A percentile compares a stretch with the other conserved stretches of the same genome.
Conservation (phyloP, 306 rosid genomes). For the Mimosa bimucronata region DNA sequence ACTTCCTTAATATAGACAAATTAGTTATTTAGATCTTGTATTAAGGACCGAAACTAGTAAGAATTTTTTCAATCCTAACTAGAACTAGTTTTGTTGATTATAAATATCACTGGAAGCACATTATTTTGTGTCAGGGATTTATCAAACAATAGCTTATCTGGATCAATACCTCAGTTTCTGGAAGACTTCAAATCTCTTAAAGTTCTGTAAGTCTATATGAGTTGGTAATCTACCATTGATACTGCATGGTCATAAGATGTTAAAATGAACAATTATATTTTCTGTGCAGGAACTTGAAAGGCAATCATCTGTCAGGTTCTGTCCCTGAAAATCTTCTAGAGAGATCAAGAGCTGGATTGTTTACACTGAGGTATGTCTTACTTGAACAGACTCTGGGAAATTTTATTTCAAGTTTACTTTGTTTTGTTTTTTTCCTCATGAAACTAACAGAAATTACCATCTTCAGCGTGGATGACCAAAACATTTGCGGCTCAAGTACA, state of each 20-base stretch:
- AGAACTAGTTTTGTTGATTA: slow-evolving; percentile 5
- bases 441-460: slow-evolving; percentile 20
- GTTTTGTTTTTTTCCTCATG: slow-evolving; percentile 1
- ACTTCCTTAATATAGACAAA: no score
- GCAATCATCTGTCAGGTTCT: slow-evolving; percentile 60
- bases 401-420: slow-evolving; percentile 7
- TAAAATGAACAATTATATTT: slow-evolving; percentile 16
- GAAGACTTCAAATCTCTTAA: slow-evolving; percentile 55
- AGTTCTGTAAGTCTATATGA: slow-evolving; percentile 54
- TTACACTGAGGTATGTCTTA: slow-evolving; percentile 53
- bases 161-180: slow-evolving; percentile 58
- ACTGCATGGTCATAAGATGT: slow-evolving; percentile 24
- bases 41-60: no score
- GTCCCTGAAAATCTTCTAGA: slow-evolving; percentile 45
- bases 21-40: no score
- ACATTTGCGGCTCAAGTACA: slow-evolving; percentile 42
- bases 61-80: neutral
- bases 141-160: slow-evolving; percentile 58
- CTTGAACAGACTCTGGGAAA: neutral
- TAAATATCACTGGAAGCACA: slow-evolving; percentile 15
- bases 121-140: slow-evolving; percentile 57
- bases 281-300: slow-evolving; percentile 52
- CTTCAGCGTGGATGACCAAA: slow-evolving; percentile 66
- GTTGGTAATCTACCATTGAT: neutral
- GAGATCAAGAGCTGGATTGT: slow-evolving; percentile 54